A percentile compares a stretch with the other conserved stretches of the same genome.
phyloP scores from a whole-genome alignment of 345 rosid genomes.

The Camelina neglecta region DNA sequence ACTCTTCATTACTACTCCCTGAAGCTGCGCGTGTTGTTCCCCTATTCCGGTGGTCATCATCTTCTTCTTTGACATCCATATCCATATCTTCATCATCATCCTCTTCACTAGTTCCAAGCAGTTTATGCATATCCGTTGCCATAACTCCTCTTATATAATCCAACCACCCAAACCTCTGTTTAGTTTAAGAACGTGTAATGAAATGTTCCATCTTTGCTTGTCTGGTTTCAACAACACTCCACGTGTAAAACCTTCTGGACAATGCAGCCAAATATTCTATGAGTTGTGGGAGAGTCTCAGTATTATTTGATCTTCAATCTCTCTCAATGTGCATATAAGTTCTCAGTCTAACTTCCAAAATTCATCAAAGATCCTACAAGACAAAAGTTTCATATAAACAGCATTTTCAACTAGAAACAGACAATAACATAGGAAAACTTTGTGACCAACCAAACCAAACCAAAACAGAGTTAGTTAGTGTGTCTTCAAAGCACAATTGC shows the following conservation, averaged over 20 bases:
- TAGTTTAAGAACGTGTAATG: slow-evolving; percentile 27
- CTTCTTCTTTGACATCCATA: slow-evolving; percentile 92
- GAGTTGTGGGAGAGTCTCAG: no score
- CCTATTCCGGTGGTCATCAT: slow-evolving; percentile 58
- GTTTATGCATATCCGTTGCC: slow-evolving; percentile 86
- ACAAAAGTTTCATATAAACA: slow-evolving; percentile 3
- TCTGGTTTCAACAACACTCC: slow-evolving; percentile 17
- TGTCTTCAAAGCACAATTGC: slow-evolving; percentile 5
- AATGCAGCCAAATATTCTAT: slow-evolving; percentile 22
- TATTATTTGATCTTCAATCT: slow-evolving; percentile 10
- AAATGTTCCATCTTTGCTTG: slow-evolving; percentile 38
- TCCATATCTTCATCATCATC: slow-evolving; percentile 95
- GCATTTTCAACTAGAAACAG: slow-evolving; percentile 3
- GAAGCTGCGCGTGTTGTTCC: slow-evolving; percentile 58
- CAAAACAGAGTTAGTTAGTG: background rate
- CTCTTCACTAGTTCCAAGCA: slow-evolving; percentile 77
- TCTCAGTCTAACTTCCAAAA: slow-evolving; percentile 20
- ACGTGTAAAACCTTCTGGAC: slow-evolving; percentile 28
- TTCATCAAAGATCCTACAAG: slow-evolving; percentile 21
- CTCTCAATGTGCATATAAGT: slow-evolving; percentile 17
- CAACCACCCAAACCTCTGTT: slow-evolving; percentile 31
- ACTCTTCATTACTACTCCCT: slow-evolving; percentile 59
- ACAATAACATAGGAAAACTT: background rate
- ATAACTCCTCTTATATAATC: slow-evolving; percentile 44
- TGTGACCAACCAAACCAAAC: background rate